Percentiles rank a stretch among this genome's conserved stretches.
Evolutionary conservation across 805 yeast species (phyloP).

Genomic region (Yamadazyma laniorum): DNA sequence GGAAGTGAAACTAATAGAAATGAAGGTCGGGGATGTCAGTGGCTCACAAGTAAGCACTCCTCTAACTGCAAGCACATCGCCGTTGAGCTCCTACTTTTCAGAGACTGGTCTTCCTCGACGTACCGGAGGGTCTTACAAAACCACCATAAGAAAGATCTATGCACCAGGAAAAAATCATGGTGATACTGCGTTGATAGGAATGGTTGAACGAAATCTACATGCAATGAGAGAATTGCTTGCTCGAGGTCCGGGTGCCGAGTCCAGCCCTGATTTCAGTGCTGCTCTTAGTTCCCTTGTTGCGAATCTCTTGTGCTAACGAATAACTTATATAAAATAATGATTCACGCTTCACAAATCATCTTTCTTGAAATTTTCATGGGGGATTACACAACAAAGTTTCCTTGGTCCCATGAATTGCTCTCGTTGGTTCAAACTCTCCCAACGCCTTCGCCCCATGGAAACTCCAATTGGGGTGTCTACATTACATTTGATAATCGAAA

Average conservation of each 20-base stretch:
- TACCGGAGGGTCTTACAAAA: constrained; percentile 24
- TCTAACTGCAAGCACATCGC: constrained; percentile 3
- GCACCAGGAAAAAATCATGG: constrained; percentile 35
- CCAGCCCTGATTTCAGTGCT: background rate
- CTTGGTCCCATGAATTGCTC: no score
- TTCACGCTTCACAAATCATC: background rate
- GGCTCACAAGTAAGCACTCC: constrained; percentile 4
- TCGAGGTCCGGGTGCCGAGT: background rate
- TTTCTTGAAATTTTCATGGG: no score
- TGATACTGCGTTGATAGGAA: constrained; percentile 24
- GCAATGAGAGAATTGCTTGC: constrained; percentile 10
- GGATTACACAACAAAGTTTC: no score
- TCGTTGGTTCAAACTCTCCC: no score
- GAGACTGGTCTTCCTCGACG: background rate
- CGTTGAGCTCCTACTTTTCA: constrained; percentile 9
- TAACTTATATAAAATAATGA: background rate
- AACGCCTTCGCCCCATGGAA: no score
- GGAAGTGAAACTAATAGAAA: constrained; percentile 45
- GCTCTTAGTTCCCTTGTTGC: background rate
- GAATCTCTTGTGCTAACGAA: background rate
- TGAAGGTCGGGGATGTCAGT: constrained; percentile 24
- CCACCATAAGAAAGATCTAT: constrained; percentile 35
- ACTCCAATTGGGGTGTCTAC: no score
- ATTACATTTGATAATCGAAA: no score
- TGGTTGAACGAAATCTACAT: constrained; percentile 16